A percentile compares a stretch with the other conserved stretches of the same genome.
Evolutionary conservation across 2,329 filamentous ascomycete genomes (phyloP).

Genomic region (Aureobasidium sp.): DNA sequence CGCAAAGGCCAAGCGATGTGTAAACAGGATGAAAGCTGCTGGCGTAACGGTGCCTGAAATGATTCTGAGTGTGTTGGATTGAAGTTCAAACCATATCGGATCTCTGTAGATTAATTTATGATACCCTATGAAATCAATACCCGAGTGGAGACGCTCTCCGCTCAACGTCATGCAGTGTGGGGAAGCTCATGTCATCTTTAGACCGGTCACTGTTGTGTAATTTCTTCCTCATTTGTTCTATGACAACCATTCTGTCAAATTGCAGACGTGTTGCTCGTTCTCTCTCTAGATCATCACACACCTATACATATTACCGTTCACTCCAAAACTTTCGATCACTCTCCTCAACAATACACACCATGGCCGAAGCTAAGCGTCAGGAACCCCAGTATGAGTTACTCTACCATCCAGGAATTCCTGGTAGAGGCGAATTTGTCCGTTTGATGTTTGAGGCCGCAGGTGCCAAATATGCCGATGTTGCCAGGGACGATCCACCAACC

Average conservation of each 20-base stretch:
- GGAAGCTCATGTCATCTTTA: not conserved
- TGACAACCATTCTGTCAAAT: not conserved
- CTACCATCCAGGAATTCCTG: constrained; percentile 67
- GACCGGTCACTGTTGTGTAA: not conserved
- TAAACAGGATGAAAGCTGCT: not conserved
- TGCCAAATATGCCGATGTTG: constrained; percentile 55
- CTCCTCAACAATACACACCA: not conserved
- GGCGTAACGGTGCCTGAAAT: not conserved
- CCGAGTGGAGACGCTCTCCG: not conserved
- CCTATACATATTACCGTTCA: not conserved
- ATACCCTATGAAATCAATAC: not conserved
- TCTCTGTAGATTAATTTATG: too few species aligned
- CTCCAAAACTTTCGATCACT: not conserved
- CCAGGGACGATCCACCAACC: constrained; percentile 35
- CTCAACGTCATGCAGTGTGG: constrained; percentile 6
- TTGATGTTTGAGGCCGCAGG: constrained; percentile 62
- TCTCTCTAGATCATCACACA: not conserved
- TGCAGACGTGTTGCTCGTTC: not conserved
- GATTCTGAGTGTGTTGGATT: not conserved
- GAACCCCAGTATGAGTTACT: constrained; percentile 48
- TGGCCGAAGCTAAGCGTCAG: constrained; percentile 10
- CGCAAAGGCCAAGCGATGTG: not conserved
- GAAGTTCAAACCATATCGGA: not conserved
- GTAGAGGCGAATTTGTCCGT: constrained; percentile 66
- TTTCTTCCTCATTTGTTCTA: not conserved